Evolutionary conservation across 345 rosid genomes (phyloP).

Genomic region (Chamaenerion angustifolium): DNA sequence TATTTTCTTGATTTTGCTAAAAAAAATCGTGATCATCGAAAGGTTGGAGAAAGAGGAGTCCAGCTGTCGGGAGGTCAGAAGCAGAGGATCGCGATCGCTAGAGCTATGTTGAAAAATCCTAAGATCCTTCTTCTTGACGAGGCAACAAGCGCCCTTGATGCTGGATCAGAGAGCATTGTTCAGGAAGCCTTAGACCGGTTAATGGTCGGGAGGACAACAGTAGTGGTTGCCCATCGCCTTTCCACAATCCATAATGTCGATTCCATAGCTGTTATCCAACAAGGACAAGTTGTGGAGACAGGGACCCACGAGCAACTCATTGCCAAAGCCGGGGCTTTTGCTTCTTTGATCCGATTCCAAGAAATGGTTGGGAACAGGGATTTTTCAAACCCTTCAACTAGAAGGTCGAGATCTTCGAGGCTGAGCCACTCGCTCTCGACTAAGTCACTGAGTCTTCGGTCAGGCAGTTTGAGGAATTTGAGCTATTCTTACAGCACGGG

Average conservation of each 20-base stretch:
- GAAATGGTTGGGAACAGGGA: conserved; percentile 86
- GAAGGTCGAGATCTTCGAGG: conserved; percentile 71
- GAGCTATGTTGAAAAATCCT: conserved; percentile 94
- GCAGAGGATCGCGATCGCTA: conserved; percentile 96
- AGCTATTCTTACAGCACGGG: conserved; percentile 97
- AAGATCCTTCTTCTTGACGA: conserved; percentile 93
- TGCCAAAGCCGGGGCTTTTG: conserved; percentile 71
- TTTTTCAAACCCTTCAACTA: conserved; percentile 79
- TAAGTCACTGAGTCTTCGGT: conserved; percentile 82
- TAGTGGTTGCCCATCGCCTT: conserved; percentile 95
- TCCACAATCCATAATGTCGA: conserved; percentile 92
- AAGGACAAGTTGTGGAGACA: conserved; percentile 92
- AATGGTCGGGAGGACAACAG: conserved; percentile 96
- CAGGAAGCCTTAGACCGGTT: conserved; percentile 97
- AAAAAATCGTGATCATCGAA: too few species aligned
- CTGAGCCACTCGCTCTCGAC: conserved; percentile 87
- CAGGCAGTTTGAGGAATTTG: conserved; percentile 89
- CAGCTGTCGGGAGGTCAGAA: conserved; percentile 98
- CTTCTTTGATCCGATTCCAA: conserved; percentile 86
- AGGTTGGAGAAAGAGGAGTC: conserved; percentile 98
- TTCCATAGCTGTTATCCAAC: conserved; percentile 88
- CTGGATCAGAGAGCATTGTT: conserved; percentile 94
- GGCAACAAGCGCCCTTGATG: conserved; percentile 99
- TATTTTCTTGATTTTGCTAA: too few species aligned
- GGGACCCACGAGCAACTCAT: conserved; percentile 90